phyloP scores from a whole-genome alignment of 129 eudicot species.

The Tanacetum coccineum region DNA sequence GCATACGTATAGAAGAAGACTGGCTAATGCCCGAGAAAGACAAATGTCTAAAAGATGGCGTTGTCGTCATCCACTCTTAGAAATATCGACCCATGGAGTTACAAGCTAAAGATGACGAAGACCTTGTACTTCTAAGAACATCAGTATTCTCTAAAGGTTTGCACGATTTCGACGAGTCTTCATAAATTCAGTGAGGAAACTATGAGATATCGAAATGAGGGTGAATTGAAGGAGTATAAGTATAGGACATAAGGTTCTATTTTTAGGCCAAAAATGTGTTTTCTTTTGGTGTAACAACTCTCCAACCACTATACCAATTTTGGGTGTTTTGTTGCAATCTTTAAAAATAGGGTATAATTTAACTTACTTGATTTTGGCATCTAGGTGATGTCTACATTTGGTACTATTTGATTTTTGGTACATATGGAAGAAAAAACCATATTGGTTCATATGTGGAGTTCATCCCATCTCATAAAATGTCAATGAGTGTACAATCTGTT shows the following conservation, averaged over 20 bases:
- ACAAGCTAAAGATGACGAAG: constrained; percentile 55
- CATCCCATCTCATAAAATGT: constrained; percentile 16
- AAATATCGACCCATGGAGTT: constrained; percentile 53
- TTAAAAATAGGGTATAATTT: too few relatives aligned
- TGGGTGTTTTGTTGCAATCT: constrained; percentile 47
- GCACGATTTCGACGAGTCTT: constrained; percentile 63
- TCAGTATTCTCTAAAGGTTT: constrained; percentile 65
- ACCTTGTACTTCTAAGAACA: constrained; percentile 70
- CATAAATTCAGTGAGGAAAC: constrained; percentile 29
- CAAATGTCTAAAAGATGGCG: constrained; percentile 40
- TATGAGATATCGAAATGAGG: constrained; percentile 9
- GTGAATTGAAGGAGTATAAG: constrained; percentile 31
- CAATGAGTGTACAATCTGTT: not conserved
- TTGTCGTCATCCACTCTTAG: constrained; percentile 57
- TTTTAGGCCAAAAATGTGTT: not conserved
- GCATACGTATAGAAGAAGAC: too few relatives aligned
- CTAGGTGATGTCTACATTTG: too few relatives aligned
- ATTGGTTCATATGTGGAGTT: too few relatives aligned
- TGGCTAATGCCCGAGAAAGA: too few relatives aligned
- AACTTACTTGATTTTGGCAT: too few relatives aligned
- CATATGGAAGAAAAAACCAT: too few relatives aligned
- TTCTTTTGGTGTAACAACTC: constrained; percentile 67
- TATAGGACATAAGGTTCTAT: constrained; percentile 8
- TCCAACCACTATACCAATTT: constrained; percentile 92
- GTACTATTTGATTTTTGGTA: too few relatives aligned